Base-by-base conservation (phyloP, 768 basidiomycete species). In the Mycena kentingensis region DNA sequence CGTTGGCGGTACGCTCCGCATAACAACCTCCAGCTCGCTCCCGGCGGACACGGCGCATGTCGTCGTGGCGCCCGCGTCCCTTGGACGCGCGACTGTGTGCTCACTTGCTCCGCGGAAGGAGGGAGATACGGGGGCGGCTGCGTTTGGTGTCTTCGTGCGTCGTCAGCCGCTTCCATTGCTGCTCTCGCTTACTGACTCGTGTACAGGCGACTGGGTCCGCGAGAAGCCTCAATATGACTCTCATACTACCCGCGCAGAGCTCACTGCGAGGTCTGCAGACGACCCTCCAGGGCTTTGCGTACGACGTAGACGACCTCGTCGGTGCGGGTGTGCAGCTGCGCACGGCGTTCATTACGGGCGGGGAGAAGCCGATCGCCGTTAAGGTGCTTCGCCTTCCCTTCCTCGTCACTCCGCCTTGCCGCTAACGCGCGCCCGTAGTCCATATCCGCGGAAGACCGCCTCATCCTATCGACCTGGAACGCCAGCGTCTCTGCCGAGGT, bases 141-240 rank as follows among this genome's bases (percentile, higher is more conserved):
- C 41, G 21, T 42, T 42, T 26, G 41, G 41, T 24, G 41, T 42
- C 24, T 42, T 42, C 41, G 41, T 42, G 41, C n/a, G n/a, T n/a
- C n/a, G n/a, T n/a, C n/a, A 42, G 41, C 26, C 22, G 19, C 24
- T 26, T 24, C 12, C 12, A 8, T 25, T 12, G 10, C 18, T 27
- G 21, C 24, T 24, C 24, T 5, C 25, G 22, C 26, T 27, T 42
- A 25, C 41, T 42, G 8, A 42, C 5, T 7, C 5, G n/a, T 25
- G 7, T 24, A 26, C 19, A 42, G 41, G 41, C 22, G 24, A 42
- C 41, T n/a, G 41, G 41, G 11, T 19, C 41, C n/a, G 8, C 41
- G 19, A 7, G 6, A 6, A 24, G 19, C 41, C 7, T 42, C 8
- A 42, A 42, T 24, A 42, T 42, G 13, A 42, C 41, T 6, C 41